Base-by-base conservation (phyloP, 495 filamentous ascomycete species). In the Neurospora sp. region DNA sequence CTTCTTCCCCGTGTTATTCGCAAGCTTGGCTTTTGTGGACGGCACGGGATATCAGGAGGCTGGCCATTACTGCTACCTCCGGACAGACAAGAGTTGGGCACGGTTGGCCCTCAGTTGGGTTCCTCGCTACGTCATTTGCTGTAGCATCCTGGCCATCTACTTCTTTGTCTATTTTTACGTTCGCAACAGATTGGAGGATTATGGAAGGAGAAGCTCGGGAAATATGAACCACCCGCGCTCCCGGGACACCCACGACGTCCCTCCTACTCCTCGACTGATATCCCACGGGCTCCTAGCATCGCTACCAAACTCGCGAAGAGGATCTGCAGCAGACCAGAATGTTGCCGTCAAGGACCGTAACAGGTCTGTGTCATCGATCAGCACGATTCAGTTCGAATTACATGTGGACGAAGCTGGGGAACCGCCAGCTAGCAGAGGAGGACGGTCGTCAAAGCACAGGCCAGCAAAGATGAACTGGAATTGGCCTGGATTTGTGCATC, bases 161-260 rank as follows among this genome's bases (percentile, higher is more conserved):
- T 80, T 86, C 35, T 84, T 86, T 3, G 89, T 94, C 39, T 93
- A 93, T 77, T 77, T 89, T n/a, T 90, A 92, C 75, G 87, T 92
- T 14, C 82, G 84, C 18, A 73, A 77, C 39, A 39, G 78, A 37
- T 78, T 83, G 76, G 71, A 73, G 16, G 77, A 79, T 18, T 82
- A 81, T 48, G 78, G 76, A 27, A 72, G 80, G 59, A 75, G 79
- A 35, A 77, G 74, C 44, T 81, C 78, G 23, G 74, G 73, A 14
- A 69, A 70, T 54, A 73, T 75, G 59, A 71, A 70, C 20, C 73
- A 74, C 71, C 62, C 70, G 69, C 71, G 69, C 38, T 71, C 42
- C 69, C 48, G 40, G 27, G 70, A 70, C 11, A 66, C 71, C 12
- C 70, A 75, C 35, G 76, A 76, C 62, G 70, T 80, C n/a, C 80